These are phyloP conservation scores for Centella asiatica DNA, from an alignment of 129 eudicot genomes.

Conservation along the genomic window DNA sequence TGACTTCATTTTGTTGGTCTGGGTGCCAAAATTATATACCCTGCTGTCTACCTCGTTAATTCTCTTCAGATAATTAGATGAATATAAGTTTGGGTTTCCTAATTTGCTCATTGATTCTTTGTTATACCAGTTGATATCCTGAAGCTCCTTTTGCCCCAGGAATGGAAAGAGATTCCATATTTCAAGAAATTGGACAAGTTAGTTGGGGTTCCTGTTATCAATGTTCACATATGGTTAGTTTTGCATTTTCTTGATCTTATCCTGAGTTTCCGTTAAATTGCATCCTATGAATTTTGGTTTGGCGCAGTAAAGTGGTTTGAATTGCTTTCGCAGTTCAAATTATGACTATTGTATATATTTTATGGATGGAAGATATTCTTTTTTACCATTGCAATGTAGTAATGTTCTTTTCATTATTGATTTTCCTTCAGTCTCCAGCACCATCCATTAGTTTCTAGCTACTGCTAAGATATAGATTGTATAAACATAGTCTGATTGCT, in stretches of 20 bases:
- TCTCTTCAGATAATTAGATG: not conserved
- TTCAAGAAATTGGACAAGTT: slow-evolving; percentile 86
- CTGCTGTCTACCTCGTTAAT: not conserved
- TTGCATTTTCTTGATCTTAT: not conserved
- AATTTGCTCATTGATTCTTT: slow-evolving; percentile 17
- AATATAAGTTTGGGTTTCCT: not conserved
- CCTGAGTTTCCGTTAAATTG: too few species aligned
- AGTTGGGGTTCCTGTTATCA: slow-evolving; percentile 98
- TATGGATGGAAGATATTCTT: too few species aligned
- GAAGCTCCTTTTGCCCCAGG: slow-evolving; percentile 92
- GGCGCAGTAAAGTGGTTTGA: not conserved
- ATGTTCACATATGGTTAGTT: slow-evolving; percentile 96
- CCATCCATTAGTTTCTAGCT: too few species aligned
- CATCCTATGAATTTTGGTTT: not conserved
- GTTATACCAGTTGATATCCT: slow-evolving; percentile 74
- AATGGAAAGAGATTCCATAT: slow-evolving; percentile 91
- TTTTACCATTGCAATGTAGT: too few species aligned
- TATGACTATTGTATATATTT: too few species aligned
- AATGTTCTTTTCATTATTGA: too few species aligned
- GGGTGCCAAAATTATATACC: too few species aligned
- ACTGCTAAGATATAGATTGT: too few species aligned
- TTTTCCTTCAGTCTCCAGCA: too few species aligned
- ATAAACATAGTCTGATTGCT: too few species aligned
- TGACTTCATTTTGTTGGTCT: too few species aligned
- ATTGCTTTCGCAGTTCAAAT: not conserved